A percentile compares a stretch with the other conserved stretches of the same genome.
Conservation (phyloP, 1,139 yeast species). For the Pichia kudriavzevii region DNA sequence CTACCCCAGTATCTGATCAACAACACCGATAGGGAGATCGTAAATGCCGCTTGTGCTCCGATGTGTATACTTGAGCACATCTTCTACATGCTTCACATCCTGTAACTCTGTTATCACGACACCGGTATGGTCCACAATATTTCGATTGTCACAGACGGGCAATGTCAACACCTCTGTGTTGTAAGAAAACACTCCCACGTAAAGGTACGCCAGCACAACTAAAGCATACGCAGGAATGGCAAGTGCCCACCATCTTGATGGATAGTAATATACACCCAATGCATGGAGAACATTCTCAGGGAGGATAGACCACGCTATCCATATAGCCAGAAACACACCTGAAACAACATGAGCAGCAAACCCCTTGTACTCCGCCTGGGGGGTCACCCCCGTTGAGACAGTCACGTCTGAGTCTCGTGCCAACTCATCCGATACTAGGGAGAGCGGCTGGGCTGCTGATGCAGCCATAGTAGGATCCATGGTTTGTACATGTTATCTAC, state of each 20-base stretch:
- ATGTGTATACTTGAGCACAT: conserved; percentile 33
- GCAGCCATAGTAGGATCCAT: too few relatives aligned
- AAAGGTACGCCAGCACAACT: conserved; percentile 62
- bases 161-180: conserved; percentile 68
- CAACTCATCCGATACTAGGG: conserved; percentile 44
- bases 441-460: too few relatives aligned
- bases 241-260: conserved; percentile 83
- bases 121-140: conserved; percentile 63
- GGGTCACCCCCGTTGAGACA: conserved; percentile 56
- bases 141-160: conserved; percentile 48
- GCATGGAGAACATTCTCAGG: conserved; percentile 46
- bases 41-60: conserved; percentile 72
- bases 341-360: conserved; percentile 68
- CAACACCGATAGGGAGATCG: conserved; percentile 71
- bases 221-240: conserved; percentile 66
- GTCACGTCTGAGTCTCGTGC: conserved; percentile 75
- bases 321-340: conserved; percentile 41
- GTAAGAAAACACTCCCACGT: conserved; percentile 62
- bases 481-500: too few relatives aligned
- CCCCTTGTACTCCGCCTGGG: conserved; percentile 74
- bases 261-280: conserved; percentile 68
- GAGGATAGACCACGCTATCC: conserved; percentile 62
- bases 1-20: too few relatives aligned
- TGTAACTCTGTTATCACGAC: conserved; percentile 36
- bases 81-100: conserved; percentile 20